These are phyloP conservation scores for Candida ascalaphidarum DNA, from an alignment of 805 yeast genomes.

Conservation along the genomic window DNA sequence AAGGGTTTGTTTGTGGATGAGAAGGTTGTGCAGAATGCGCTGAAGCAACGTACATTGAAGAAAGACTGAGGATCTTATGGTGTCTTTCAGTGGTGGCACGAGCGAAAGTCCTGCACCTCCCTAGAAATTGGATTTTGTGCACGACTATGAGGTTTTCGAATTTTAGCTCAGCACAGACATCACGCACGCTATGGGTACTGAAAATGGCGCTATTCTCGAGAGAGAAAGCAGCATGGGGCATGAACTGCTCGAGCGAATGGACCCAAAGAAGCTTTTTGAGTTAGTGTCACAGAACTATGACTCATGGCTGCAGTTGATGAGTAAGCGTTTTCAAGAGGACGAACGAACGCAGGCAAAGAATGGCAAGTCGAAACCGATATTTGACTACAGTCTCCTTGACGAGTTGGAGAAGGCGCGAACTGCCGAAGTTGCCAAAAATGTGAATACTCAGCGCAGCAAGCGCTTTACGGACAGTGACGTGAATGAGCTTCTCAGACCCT, in stretches of 20 bases:
- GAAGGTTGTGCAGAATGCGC: conserved; percentile 85
- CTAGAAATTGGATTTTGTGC: too few relatives aligned
- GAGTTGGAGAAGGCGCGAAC: conserved; percentile 19
- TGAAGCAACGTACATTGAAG: conserved; percentile 85
- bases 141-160: too few relatives aligned
- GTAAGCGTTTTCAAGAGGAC: conserved; percentile 13
- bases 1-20: conserved; percentile 89
- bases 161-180: too few relatives aligned
- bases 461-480: too few relatives aligned
- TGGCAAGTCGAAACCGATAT: conserved; percentile 7
- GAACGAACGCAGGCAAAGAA: conserved; percentile 4
- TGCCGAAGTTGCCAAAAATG: too few relatives aligned
- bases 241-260: too few relatives aligned
- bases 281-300: conserved; percentile 28
- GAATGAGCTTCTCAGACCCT: conserved; percentile 13
- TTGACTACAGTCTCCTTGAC: conserved; percentile 20
- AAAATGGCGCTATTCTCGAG: too few relatives aligned
- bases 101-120: too few relatives aligned
- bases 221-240: too few relatives aligned
- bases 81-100: neutral
- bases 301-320: conserved; percentile 27
- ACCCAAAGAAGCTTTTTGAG: conserved; percentile 21
- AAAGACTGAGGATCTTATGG: conserved; percentile 35
- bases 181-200: too few relatives aligned
- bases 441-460: too few relatives aligned